A percentile compares a stretch with the other conserved stretches of the same genome.
phyloP scores from a whole-genome alignment of 768 basidiomycete species.

The Leucosporidium yakuticum region DNA sequence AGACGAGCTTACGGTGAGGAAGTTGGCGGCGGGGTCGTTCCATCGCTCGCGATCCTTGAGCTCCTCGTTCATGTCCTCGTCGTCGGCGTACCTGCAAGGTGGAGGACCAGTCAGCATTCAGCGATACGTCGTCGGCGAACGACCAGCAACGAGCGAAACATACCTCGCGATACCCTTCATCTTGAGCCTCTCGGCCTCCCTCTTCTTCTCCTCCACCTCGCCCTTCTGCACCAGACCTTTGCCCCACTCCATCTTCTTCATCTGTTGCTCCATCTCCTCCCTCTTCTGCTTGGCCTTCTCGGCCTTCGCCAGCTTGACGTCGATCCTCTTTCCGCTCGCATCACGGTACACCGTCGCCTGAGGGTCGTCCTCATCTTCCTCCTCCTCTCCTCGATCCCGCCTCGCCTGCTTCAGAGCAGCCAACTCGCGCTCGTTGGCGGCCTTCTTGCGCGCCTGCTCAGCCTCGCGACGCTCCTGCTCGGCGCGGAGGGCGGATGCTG shows the following conservation, averaged over 20 bases:
- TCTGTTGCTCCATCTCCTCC: constrained; percentile 76
- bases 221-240: constrained; percentile 88
- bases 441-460: constrained; percentile 43
- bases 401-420: constrained; percentile 53
- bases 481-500: constrained; percentile 61
- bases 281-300: constrained; percentile 76
- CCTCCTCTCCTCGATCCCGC: constrained; percentile 24
- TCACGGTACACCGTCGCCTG: constrained; percentile 95
- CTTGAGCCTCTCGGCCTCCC: constrained; percentile 64
- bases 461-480: constrained; percentile 39
- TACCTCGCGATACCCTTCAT: constrained; percentile 63
- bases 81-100: constrained; percentile 58
- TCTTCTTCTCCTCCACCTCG: constrained; percentile 61
- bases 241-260: constrained; percentile 94
- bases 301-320: constrained; percentile 73
- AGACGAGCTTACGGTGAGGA: constrained; percentile 61
- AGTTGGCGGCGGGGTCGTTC: constrained; percentile 97
- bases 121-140: background rate
- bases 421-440: constrained; percentile 47
- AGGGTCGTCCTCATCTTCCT: constrained; percentile 44
- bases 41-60: constrained; percentile 73
- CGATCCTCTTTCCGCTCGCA: constrained; percentile 75
- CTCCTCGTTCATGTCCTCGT: constrained; percentile 77
- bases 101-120: background rate
- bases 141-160: constrained; percentile 10